Percentiles rank a stretch among this genome's conserved stretches.
These are phyloP conservation scores for Euphorbia peplus DNA, from an alignment of 345 rosid species.

Conservation along the genomic window DNA sequence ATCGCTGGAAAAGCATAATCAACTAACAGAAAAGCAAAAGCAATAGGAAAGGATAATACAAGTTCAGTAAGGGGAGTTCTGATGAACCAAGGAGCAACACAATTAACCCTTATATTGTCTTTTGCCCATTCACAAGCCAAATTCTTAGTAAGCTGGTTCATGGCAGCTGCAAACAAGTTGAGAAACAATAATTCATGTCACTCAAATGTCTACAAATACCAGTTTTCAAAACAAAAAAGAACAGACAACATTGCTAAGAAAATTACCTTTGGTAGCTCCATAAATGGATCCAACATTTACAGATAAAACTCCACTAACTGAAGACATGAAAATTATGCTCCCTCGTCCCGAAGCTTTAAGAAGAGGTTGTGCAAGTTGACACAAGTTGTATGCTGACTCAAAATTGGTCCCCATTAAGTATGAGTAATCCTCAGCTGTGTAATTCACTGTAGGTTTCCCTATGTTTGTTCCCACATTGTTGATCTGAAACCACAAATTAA, in stretches of 20 bases:
- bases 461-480: conserved; percentile 20
- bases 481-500: conserved; percentile 9
- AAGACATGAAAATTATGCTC: conserved; percentile 25
- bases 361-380: conserved; percentile 27
- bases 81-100: conserved; percentile 13
- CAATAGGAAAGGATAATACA: neutral
- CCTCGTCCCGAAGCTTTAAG: conserved; percentile 20
- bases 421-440: conserved; percentile 13
- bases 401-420: conserved; percentile 4
- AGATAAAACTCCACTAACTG: conserved; percentile 15
- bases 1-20: neutral
- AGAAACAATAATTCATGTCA: no score
- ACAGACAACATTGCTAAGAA: neutral
- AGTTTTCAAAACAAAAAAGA: neutral
- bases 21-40: neutral
- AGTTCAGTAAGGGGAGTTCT: neutral
- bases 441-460: conserved; percentile 5
- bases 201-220: neutral
- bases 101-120: conserved; percentile 13
- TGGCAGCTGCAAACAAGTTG: neutral
- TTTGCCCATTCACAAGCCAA: conserved; percentile 21
- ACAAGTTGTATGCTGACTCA: conserved; percentile 19
- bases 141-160: conserved; percentile 11
- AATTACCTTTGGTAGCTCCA: conserved; percentile 20
- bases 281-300: conserved; percentile 8